Evolutionary conservation across 2,329 filamentous ascomycete species (phyloP).

Genomic region (Hymenoscyphus salicellus): DNA sequence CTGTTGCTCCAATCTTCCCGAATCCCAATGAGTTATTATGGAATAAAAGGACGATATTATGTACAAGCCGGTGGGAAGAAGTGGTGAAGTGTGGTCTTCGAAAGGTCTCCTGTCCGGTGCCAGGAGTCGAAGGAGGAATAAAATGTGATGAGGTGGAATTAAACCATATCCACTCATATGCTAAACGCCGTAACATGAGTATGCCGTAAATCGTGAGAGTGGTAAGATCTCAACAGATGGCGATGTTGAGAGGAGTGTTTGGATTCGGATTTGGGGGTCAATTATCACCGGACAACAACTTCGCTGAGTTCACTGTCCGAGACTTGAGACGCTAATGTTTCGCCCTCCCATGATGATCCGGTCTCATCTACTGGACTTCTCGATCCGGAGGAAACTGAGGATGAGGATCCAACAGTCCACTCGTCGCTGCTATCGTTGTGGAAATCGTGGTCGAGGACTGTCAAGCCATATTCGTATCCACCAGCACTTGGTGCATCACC

Average conservation of each 20-base stretch:
- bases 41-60: constrained; percentile 20
- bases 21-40: constrained; percentile 19
- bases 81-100: constrained; percentile 12
- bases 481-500: constrained; percentile 63
- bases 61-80: constrained; percentile 25
- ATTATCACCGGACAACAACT: constrained; percentile 29
- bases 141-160: constrained; percentile 17
- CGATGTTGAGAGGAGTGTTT: constrained; percentile 17
- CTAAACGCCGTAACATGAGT: constrained; percentile 35
- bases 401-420: constrained; percentile 85
- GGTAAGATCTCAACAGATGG: constrained; percentile 24
- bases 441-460: constrained; percentile 31
- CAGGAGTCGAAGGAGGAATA: constrained; percentile 20
- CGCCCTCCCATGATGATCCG: constrained; percentile 54
- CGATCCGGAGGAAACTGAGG: constrained; percentile 41
- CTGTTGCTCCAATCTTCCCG: not conserved
- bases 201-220: constrained; percentile 34
- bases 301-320: constrained; percentile 36
- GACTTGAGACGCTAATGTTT: constrained; percentile 45
- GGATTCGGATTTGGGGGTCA: constrained; percentile 7
- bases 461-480: constrained; percentile 48
- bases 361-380: constrained; percentile 51
- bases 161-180: constrained; percentile 31
- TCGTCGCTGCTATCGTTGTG: constrained; percentile 66
- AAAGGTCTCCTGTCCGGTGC: constrained; percentile 10